These are phyloP conservation scores for Bipolaris cookei DNA, from an alignment of 2,329 filamentous ascomycete species.

Conservation along the genomic window DNA sequence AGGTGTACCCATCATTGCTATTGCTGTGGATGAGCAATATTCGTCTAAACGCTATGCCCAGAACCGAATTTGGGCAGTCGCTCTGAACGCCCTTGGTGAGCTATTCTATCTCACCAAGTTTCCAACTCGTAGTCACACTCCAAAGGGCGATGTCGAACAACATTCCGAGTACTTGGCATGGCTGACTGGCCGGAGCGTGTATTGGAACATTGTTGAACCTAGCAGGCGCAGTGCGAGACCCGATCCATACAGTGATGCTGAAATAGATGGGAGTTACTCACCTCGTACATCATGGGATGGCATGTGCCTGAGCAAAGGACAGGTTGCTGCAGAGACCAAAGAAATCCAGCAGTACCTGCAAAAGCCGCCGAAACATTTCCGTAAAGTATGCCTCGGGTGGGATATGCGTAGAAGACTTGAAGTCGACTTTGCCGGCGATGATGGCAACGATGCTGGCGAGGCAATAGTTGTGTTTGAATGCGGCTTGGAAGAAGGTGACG, in stretches of 20 bases:
- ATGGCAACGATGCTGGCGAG: slow-evolving; percentile 78
- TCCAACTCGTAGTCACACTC: slow-evolving; percentile 62
- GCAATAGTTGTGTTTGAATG: slow-evolving; percentile 75
- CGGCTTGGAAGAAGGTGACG: slow-evolving; percentile 67
- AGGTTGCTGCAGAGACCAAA: slow-evolving; percentile 75
- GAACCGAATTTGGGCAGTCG: slow-evolving; percentile 85
- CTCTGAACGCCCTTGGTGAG: slow-evolving; percentile 92
- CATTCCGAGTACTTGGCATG: slow-evolving; percentile 71
- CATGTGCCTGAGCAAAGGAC: slow-evolving; percentile 72
- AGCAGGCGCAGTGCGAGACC: slow-evolving; percentile 74
- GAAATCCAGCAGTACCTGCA: slow-evolving; percentile 80
- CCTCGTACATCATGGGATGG: slow-evolving; percentile 77
- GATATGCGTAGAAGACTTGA: slow-evolving; percentile 87
- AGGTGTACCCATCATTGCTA: slow-evolving; percentile 85
- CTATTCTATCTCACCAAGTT: slow-evolving; percentile 81
- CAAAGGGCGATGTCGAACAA: slow-evolving; percentile 59
- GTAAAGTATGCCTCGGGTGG: slow-evolving; percentile 80
- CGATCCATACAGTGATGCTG: slow-evolving; percentile 74
- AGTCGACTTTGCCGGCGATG: slow-evolving; percentile 86
- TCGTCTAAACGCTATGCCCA: slow-evolving; percentile 71
- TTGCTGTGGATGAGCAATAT: slow-evolving; percentile 84
- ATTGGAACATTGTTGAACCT: slow-evolving; percentile 80
- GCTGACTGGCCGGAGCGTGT: slow-evolving; percentile 77
- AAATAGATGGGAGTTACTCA: slow-evolving; percentile 73
- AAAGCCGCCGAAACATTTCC: slow-evolving; percentile 78